phyloP scores from a whole-genome alignment of 2,329 filamentous ascomycete genomes.

The Fusarium hostae region DNA sequence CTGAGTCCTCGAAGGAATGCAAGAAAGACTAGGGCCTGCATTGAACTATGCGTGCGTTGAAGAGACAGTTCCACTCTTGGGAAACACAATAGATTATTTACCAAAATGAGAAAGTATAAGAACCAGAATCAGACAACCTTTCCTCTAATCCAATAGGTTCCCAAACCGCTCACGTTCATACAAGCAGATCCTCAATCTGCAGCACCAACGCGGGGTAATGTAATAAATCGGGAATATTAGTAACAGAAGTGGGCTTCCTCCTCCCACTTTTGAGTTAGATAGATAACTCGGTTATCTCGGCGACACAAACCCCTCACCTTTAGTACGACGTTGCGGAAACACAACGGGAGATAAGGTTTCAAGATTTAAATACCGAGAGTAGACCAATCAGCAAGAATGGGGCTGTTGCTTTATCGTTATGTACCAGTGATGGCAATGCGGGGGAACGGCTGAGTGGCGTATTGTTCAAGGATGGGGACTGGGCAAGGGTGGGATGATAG shows the following conservation, averaged over 20 bases:
- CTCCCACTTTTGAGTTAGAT: background rate
- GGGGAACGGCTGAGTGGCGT: background rate
- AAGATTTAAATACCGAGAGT: background rate
- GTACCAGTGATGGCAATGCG: background rate
- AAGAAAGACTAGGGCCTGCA: background rate
- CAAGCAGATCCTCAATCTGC: background rate
- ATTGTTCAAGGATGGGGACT: background rate
- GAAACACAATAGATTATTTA: background rate
- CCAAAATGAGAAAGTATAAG: background rate
- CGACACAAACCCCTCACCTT: background rate
- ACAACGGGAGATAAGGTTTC: background rate
- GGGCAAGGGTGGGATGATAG: background rate
- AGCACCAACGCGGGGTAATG: background rate
- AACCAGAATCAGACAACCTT: background rate
- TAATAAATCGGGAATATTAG: background rate
- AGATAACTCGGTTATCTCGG: background rate
- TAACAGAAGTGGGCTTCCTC: background rate
- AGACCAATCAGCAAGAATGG: background rate
- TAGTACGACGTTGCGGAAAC: background rate
- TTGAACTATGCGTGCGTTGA: accelerated
- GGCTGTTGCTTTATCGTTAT: background rate
- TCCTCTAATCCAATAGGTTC: background rate
- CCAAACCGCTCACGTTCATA: background rate
- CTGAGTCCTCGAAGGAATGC: too few relatives aligned
- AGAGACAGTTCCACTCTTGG: background rate